Base-by-base conservation (phyloP, 345 rosid genomes). In the Ceriops zippeliana region DNA sequence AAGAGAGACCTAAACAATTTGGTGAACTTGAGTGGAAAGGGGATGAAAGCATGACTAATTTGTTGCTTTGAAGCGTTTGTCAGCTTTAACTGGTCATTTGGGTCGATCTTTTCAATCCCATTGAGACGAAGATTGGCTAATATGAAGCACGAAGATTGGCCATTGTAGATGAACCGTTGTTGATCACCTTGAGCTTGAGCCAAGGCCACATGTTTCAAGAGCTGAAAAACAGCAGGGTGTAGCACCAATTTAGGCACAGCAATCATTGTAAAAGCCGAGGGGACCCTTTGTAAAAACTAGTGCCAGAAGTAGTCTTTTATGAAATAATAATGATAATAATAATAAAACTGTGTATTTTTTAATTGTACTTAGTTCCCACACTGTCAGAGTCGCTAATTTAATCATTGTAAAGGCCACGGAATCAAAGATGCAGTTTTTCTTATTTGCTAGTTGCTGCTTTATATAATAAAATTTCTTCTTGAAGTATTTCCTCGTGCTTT, bases 81-180 rank as follows among this genome's bases (percentile, higher is more conserved):
- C 5, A 85, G 78, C 81, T 84, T 77, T 76, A 83, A 73, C 4
- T 84, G 78, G 21, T 88, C 86, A 67, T 56, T 81, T 0, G 77
- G 66, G 13, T 69, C 78, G 69, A 82, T 58, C 1, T 57, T 56
- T 21, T 87, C 80, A 6, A 61, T 52, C 7, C 84, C 85, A 31
- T 72, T 73, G 47, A 63, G 73, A 16, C 35, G 63, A 22, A 87
- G 72, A 53, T 80, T 75, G 19, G 80, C 57, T 38, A 2, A 73
- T 0, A 7, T 32, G 68, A 85, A 85, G 71, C 83, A 28, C 30
- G 30, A 3, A 28, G 32, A 31, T 31, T 31, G 32, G 32, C 32
- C 83, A 49, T 83, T 60, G 79, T 67, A 79, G 19, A 79, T 74
- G 74, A 83, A 85, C 24, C 71, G 74, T 21, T 57, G 65, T 65